Evolutionary conservation across 192 early-diverging fungal genomes (phyloP).

Genomic region (Backusella westeae): DNA sequence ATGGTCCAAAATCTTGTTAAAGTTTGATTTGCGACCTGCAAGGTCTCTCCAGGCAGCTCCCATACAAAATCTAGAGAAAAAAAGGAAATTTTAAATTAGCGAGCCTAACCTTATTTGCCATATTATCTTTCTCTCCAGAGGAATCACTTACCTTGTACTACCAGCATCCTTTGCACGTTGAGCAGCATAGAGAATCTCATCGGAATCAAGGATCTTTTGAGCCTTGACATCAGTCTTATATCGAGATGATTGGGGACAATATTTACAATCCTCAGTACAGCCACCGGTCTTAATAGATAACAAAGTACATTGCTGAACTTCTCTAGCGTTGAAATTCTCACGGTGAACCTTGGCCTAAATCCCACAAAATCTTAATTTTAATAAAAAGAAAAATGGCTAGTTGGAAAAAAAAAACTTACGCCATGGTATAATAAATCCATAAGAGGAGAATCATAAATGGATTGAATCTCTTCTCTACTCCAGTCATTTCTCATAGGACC

Average conservation of each 20-base stretch:
- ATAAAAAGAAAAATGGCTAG: neutral
- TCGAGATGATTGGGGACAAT: conserved; percentile 77
- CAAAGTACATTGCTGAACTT: conserved; percentile 80
- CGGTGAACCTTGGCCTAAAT: conserved; percentile 74
- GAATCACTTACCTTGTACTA: conserved; percentile 50
- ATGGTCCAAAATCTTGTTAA: conserved; percentile 72
- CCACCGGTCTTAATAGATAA: conserved; percentile 84
- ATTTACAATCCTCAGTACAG: conserved; percentile 81
- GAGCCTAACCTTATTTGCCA: neutral
- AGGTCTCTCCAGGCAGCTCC: conserved; percentile 85
- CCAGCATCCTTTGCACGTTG: conserved; percentile 74
- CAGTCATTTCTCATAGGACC: conserved; percentile 64
- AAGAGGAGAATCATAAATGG: conserved; percentile 73
- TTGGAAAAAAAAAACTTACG: conserved; percentile 44
- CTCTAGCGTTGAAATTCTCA: conserved; percentile 60
- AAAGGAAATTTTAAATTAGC: conserved; percentile 7
- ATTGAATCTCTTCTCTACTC: conserved; percentile 68
- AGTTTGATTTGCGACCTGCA: conserved; percentile 78
- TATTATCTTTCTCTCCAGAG: neutral
- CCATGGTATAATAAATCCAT: conserved; percentile 76
- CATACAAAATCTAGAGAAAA: conserved; percentile 68
- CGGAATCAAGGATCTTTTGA: conserved; percentile 66
- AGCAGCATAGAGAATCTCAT: conserved; percentile 69
- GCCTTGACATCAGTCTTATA: conserved; percentile 71
- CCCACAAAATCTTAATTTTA: neutral